Evolutionary conservation across 805 yeast species (phyloP), one percentile per base, ranked within the genome.

Genomic region (Peterozyma toletana): DNA sequence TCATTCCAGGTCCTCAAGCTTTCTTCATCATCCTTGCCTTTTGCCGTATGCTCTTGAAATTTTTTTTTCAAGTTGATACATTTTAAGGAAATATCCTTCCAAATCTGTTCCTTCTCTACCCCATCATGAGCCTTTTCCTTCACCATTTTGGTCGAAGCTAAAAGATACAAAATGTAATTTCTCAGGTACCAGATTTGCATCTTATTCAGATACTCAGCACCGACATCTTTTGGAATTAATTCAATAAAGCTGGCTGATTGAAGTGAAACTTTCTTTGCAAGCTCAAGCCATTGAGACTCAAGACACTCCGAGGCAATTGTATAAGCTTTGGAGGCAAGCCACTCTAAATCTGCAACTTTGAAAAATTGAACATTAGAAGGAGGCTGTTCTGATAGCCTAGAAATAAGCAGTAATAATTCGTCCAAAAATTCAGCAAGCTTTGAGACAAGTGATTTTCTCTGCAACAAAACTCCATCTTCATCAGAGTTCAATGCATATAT

Each of bases 251-350:
- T 41, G 5, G 40, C 37, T 1, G 64, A 52, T 1, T 54, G 11
- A 2, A 50, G 48, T 2, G 59, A 44, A 9, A 63, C 52, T 9
- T 48, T 31, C 6, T 44, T 37, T 9, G 57, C 50, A 17, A 50
- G 40, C 7, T 42, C 30, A 11, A 39, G 50, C 2, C 48, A 48
- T 1, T 46, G 48, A n/a, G 42, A 40, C 2, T 43, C 16, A 9
- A 53, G 38, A 40, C 64, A 62, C 30, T 53, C 53, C 9, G 58
- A 52, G 1, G 60, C 50, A 13, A 61, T 35, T 39, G 66, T 67
- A 42, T 61, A 67, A 1, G 66, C 51, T 5, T 57, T 56, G 2
- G 70, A 56, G 0, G 64, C 56, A 49, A 68, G 65, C 74, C 74
- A 69, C 48, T 63, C 69, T 16, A 64, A 48, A 37, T 69, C 74